Percentiles rank a stretch among this genome's conserved stretches.
These are phyloP conservation scores for Geotrichum ghanense DNA, from an alignment of 805 yeast species.

Conservation along the genomic window DNA sequence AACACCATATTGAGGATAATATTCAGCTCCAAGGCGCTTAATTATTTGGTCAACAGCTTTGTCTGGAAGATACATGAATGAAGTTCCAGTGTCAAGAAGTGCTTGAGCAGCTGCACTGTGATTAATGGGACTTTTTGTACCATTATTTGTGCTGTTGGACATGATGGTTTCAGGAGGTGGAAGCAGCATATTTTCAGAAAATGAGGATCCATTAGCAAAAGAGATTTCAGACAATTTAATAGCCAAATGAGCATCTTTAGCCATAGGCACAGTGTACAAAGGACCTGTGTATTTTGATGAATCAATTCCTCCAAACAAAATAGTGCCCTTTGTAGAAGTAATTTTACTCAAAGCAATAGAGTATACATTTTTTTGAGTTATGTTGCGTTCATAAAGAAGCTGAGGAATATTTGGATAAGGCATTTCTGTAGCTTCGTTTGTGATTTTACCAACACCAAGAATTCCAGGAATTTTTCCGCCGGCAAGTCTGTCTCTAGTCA, in stretches of 20 bases:
- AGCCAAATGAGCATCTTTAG: background rate
- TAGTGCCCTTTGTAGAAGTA: conserved; percentile 11
- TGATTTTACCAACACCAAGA: background rate
- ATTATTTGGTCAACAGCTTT: background rate
- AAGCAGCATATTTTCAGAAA: background rate
- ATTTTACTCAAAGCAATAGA: conserved; percentile 31
- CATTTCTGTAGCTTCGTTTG: background rate
- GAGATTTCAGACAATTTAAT: background rate
- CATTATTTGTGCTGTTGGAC: background rate
- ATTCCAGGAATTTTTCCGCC: background rate
- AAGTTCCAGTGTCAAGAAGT: background rate
- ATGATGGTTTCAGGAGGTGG: background rate
- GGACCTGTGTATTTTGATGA: background rate
- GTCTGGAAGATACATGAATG: conserved; percentile 1
- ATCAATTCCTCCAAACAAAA: conserved; percentile 3
- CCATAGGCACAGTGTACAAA: background rate
- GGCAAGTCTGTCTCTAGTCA: background rate
- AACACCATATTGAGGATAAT: background rate
- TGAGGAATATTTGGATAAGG: background rate
- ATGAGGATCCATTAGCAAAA: background rate
- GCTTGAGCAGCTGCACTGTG: background rate
- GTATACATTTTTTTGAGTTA: conserved; percentile 29
- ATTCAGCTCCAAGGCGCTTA: background rate
- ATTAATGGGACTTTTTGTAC: background rate
- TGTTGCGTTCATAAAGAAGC: conserved; percentile 18